phyloP scores from a whole-genome alignment of 2,329 filamentous ascomycete species.

The Botrytis galanthina region DNA sequence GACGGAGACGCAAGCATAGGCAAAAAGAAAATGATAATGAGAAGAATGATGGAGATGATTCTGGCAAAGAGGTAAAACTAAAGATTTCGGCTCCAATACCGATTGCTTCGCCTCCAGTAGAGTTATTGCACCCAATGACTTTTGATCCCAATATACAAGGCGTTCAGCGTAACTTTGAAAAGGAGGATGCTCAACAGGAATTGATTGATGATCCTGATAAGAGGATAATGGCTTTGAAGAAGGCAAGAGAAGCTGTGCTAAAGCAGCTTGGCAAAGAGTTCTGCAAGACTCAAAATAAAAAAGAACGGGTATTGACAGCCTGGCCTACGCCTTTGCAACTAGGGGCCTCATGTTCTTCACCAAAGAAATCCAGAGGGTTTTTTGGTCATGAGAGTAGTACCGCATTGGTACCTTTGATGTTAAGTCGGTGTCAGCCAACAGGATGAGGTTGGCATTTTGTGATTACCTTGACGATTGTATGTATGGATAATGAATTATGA shows the following conservation, averaged over 20 bases:
- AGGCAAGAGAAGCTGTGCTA: slow-evolving; percentile 60
- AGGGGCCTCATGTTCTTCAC: slow-evolving; percentile 26
- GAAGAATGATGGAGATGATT: slow-evolving; percentile 32
- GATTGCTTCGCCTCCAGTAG: slow-evolving; percentile 29
- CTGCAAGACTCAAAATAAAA: slow-evolving; percentile 33
- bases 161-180: slow-evolving; percentile 57
- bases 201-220: slow-evolving; percentile 57
- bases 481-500: slow-evolving; percentile 32
- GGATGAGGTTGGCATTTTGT: slow-evolving; percentile 11
- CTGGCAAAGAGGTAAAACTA: background rate
- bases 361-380: slow-evolving; percentile 28
- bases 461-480: slow-evolving; percentile 9
- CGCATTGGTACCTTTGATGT: slow-evolving; percentile 59
- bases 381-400: slow-evolving; percentile 49
- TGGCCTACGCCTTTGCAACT: slow-evolving; percentile 14
- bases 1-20: slow-evolving; percentile 37
- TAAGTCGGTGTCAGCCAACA: slow-evolving; percentile 44
- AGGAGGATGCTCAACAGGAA: slow-evolving; percentile 54
- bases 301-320: slow-evolving; percentile 19
- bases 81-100: slow-evolving; percentile 33
- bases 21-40: slow-evolving; percentile 34
- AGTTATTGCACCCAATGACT: slow-evolving; percentile 53
- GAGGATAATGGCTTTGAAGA: slow-evolving; percentile 53
- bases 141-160: slow-evolving; percentile 54
- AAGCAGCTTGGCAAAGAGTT: slow-evolving; percentile 57